Percentiles rank a stretch among this genome's conserved stretches.
Conservation (phyloP, 768 basidiomycete species). For the Leucosporidium creatinivorum region DNA sequence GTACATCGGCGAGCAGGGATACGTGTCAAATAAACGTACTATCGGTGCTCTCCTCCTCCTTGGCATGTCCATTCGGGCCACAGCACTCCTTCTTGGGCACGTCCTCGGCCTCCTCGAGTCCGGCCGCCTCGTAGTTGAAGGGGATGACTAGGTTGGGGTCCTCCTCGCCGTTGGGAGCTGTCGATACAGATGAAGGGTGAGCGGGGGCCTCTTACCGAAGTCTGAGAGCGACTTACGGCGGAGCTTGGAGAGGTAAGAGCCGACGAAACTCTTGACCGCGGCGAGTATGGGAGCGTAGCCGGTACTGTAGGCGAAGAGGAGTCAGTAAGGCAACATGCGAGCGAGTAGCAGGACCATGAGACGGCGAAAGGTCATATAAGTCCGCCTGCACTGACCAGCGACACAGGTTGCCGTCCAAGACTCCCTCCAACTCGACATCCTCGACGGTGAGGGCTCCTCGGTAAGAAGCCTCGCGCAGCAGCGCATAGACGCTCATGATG, state of each 20-base stretch:
- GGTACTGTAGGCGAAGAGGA: conserved; percentile 17
- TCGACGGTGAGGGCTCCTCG: conserved; percentile 8
- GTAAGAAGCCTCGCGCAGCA: conserved; percentile 19
- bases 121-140: conserved; percentile 18
- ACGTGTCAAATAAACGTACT: no score
- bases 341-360: background rate
- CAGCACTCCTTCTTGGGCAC: conserved; percentile 5
- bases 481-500: conserved; percentile 36
- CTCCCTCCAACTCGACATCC: conserved; percentile 33
- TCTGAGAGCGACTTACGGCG: background rate
- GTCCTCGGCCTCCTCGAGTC: background rate
- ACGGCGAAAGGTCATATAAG: background rate
- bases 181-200: background rate
- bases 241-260: conserved; percentile 17
- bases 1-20: background rate
- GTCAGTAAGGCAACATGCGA: background rate
- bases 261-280: conserved; percentile 36
- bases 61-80: background rate
- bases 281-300: conserved; percentile 36
- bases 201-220: background rate
- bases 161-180: conserved; percentile 1
- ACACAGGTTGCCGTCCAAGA: conserved; percentile 35
- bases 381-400: background rate
- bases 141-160: conserved; percentile 27
- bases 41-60: background rate